Conservation (phyloP, 2,329 filamentous ascomycete species). For the Paraconiothyrium brasiliense region DNA sequence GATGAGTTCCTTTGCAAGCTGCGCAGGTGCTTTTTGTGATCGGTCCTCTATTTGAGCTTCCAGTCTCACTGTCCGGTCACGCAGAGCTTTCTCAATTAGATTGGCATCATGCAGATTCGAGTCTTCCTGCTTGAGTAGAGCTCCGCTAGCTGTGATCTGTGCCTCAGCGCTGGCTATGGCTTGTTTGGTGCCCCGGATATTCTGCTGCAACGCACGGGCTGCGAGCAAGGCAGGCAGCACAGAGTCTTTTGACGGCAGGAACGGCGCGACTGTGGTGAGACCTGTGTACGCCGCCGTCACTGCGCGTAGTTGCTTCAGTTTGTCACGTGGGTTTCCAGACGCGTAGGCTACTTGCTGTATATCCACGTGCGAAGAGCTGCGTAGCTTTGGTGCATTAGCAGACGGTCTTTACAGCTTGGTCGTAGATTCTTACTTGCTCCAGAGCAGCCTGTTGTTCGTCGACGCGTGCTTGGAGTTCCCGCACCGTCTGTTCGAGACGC, state of each 20-base stretch:
- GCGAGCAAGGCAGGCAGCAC: slow-evolving; percentile 76
- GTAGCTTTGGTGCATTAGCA: slow-evolving; percentile 52
- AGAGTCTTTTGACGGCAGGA: slow-evolving; percentile 73
- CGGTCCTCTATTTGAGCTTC: slow-evolving; percentile 66
- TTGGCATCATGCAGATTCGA: slow-evolving; percentile 58
- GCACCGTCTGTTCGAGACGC: slow-evolving; percentile 72
- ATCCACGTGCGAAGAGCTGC: slow-evolving; percentile 38
- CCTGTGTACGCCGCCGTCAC: slow-evolving; percentile 73
- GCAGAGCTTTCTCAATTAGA: slow-evolving; percentile 58
- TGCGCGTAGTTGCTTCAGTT: slow-evolving; percentile 57
- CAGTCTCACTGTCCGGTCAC: slow-evolving; percentile 68
- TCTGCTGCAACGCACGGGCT: slow-evolving; percentile 71
- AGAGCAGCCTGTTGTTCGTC: slow-evolving; percentile 58
- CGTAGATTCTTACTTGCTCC: slow-evolving; percentile 50
- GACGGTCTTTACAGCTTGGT: neutral
- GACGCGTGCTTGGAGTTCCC: slow-evolving; percentile 68
- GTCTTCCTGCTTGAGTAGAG: slow-evolving; percentile 57
- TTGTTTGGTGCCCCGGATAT: slow-evolving; percentile 70
- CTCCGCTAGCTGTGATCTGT: slow-evolving; percentile 51
- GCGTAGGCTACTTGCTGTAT: slow-evolving; percentile 41
- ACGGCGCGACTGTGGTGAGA: slow-evolving; percentile 69
- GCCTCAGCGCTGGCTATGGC: slow-evolving; percentile 61
- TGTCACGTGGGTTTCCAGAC: slow-evolving; percentile 46
- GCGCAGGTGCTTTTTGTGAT: slow-evolving; percentile 66
- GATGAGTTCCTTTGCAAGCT: slow-evolving; percentile 71